Evolutionary conservation across 2,329 filamentous ascomycete species (phyloP).

Genomic region (Coleophoma cylindrospora): DNA sequence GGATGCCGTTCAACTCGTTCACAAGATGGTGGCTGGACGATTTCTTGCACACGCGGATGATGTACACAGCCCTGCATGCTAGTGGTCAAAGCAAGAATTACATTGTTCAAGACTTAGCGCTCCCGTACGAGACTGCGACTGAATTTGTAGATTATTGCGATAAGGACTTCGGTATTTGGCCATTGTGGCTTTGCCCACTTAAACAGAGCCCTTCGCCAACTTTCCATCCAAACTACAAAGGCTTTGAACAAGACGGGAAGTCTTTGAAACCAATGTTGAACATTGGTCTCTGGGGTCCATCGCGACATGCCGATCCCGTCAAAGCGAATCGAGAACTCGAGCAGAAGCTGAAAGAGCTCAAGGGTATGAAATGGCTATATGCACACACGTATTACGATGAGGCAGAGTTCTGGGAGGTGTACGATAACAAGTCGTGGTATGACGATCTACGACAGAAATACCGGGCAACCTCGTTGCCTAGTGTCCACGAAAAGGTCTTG

Average conservation of each 20-base stretch:
- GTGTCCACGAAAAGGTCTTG: conserved; percentile 66
- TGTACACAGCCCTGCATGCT: conserved; percentile 58
- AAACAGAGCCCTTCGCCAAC: conserved; percentile 26
- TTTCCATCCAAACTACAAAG: conserved; percentile 24
- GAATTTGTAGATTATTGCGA: conserved; percentile 49
- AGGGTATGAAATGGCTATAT: conserved; percentile 83
- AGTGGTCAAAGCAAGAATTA: conserved; percentile 49
- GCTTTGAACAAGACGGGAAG: conserved; percentile 17
- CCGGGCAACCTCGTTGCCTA: conserved; percentile 55
- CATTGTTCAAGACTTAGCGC: conserved; percentile 57
- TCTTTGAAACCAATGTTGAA: conserved; percentile 47
- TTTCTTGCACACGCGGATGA: conserved; percentile 55
- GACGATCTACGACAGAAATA: conserved; percentile 59
- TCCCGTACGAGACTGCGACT: conserved; percentile 46
- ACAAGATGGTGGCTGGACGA: conserved; percentile 54
- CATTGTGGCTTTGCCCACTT: conserved; percentile 55
- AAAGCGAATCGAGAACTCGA: conserved; percentile 68
- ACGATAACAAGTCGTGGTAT: conserved; percentile 52
- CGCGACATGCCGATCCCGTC: conserved; percentile 53
- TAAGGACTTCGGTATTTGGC: conserved; percentile 40
- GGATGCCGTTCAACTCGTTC: conserved; percentile 52
- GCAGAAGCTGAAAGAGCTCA: conserved; percentile 59
- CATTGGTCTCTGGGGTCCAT: conserved; percentile 72
- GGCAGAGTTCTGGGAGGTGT: conserved; percentile 63
- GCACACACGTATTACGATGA: conserved; percentile 81